phyloP scores from a whole-genome alignment of 805 yeast genomes.

The Torulaspora indica region DNA sequence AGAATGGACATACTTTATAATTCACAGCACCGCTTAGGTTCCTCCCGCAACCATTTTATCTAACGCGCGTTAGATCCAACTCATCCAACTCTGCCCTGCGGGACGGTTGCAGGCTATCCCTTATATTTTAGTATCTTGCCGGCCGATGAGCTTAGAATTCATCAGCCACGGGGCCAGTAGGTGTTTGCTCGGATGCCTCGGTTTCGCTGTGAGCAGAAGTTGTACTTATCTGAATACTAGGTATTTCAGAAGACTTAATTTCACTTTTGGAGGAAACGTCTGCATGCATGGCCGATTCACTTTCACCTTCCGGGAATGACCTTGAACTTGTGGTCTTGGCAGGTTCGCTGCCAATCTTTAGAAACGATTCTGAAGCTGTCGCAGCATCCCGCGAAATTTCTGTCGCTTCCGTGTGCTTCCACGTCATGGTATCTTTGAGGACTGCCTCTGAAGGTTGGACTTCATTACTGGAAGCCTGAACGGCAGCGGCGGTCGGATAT shows the following conservation, averaged over 20 bases:
- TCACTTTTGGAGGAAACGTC: background rate
- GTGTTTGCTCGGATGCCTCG: background rate
- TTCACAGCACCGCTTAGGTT: background rate
- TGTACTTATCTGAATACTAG: background rate
- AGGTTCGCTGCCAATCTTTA: background rate
- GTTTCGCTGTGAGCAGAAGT: background rate
- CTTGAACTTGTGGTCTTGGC: background rate
- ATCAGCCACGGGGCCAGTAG: background rate
- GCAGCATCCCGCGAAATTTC: no score
- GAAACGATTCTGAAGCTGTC: background rate
- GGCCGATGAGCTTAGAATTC: background rate
- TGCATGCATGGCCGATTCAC: background rate
- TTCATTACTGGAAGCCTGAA: no score
- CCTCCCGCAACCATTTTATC: no score
- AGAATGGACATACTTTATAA: background rate
- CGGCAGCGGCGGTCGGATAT: no score
- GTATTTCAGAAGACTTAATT: background rate
- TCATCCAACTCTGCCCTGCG: no score
- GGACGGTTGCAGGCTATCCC: no score
- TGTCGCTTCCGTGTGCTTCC: background rate
- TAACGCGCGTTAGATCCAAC: background rate
- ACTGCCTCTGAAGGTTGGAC: no score
- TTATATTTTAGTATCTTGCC: no score
- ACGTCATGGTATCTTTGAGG: background rate
- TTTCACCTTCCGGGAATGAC: background rate